These are phyloP conservation scores for Blastobotrys ciferrii DNA, from an alignment of 1,139 yeast species.

Conservation along the genomic window DNA sequence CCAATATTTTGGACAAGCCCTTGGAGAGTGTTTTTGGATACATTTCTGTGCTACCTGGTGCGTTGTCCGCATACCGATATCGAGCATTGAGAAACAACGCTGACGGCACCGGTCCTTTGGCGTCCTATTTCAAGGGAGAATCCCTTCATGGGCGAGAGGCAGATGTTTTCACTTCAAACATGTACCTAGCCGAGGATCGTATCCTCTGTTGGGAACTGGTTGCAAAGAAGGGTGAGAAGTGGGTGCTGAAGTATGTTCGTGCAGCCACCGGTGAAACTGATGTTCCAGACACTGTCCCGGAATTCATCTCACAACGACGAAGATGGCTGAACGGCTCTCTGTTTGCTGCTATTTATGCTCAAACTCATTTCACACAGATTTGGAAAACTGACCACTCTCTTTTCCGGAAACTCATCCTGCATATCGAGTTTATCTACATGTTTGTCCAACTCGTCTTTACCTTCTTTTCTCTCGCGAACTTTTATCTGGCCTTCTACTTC, in stretches of 20 bases:
- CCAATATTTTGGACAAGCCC: constrained; percentile 93
- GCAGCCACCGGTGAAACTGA: constrained; percentile 97
- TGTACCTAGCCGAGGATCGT: constrained; percentile 97
- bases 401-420: constrained; percentile 72
- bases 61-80: constrained; percentile 89
- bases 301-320: constrained; percentile 91
- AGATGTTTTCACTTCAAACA: constrained; percentile 91
- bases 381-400: constrained; percentile 86
- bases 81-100: constrained; percentile 80
- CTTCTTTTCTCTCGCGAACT: constrained; percentile 87
- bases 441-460: constrained; percentile 72
- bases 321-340: constrained; percentile 98
- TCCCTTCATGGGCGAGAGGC: constrained; percentile 51
- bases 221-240: constrained; percentile 78
- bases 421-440: constrained; percentile 82
- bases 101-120: constrained; percentile 90
- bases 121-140: constrained; percentile 89
- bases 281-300: constrained; percentile 89
- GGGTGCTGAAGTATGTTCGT: constrained; percentile 92
- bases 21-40: constrained; percentile 91
- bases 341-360: constrained; percentile 90
- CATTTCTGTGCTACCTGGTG: constrained; percentile 93
- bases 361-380: constrained; percentile 70
- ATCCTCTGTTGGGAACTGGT: constrained; percentile 96
- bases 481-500: constrained; percentile 86